Evolutionary conservation across 805 yeast genomes (phyloP), one percentile per base, ranked within the genome.

Genomic region (Priceomyces carsonii): DNA sequence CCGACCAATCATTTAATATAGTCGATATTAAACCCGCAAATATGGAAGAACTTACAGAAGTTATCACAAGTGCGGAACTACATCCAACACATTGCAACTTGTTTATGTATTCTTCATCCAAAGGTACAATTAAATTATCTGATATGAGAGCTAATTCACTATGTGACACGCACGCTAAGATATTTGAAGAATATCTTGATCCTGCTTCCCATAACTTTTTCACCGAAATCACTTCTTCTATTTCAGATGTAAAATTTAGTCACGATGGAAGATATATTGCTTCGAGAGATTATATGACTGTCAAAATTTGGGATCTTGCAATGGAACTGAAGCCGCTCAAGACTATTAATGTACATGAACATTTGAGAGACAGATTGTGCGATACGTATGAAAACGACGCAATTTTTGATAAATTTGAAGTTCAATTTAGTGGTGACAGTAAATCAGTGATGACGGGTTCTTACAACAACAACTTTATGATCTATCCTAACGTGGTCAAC

Each of bases 21-120:
- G 98, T 93, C 39, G 99, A 93, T 65, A 93, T 93, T 55, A 89
- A 95, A 61, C 99, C 99, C 7, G 86, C 89, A 5, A 89, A 89
- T 63, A 95, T 93, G 99, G 99, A 93, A 69, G 99, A 93, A 66
- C 76, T 93, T 51, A 91, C 99, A 7, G 99, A 93, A 63, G 99
- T 93, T 34, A 91, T 93, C 46, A 93, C 99, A 12, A 78, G 90
- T 53, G 95, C 98, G 2, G 96, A 90, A 60, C 93, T 93, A 69
- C 98, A 95, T 61, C 99, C 99, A 10, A 65, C 70, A 29, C 81
- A 82, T 57, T 93, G 99, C 71, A 93, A 93, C 60, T 68, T 85
- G 52, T 91, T 93, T 63, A 89, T 91, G 89, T 91, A 93, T 66
- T 83, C 96, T 5, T 85, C 95, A 8, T 85, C 95, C 35, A 93